Conservation (phyloP, 768 basidiomycete genomes). For the Mycena olivaceomarginata region DNA sequence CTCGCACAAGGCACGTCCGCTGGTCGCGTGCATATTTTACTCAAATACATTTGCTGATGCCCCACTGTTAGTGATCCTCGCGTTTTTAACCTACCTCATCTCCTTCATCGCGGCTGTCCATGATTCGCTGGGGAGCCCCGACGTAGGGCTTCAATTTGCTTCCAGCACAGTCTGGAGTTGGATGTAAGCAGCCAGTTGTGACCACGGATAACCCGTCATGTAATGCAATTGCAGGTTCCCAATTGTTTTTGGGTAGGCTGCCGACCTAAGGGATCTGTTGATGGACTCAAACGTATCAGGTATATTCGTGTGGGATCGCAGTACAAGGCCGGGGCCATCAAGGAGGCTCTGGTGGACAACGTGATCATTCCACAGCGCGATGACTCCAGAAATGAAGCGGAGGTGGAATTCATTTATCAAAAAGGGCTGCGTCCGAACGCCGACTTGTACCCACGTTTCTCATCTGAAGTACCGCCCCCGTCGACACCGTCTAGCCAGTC, state of each 20-base stretch:
- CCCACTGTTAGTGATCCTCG: slow-evolving; percentile 33
- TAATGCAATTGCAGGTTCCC: slow-evolving; percentile 29
- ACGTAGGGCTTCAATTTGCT: slow-evolving; percentile 42
- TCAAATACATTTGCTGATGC: background rate
- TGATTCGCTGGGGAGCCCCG: slow-evolving; percentile 29
- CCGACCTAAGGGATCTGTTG: background rate
- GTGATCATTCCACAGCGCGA: slow-evolving; percentile 1
- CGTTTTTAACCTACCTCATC: slow-evolving; percentile 35
- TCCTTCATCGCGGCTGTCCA: slow-evolving; percentile 38
- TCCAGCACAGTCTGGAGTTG: slow-evolving; percentile 45
- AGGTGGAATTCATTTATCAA: background rate
- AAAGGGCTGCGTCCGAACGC: slow-evolving; percentile 24
- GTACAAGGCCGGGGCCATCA: slow-evolving; percentile 36
- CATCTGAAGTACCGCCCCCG: background rate
- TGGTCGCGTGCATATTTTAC: background rate
- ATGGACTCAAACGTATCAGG: background rate
- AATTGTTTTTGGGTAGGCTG: slow-evolving; percentile 35
- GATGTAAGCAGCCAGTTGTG: slow-evolving; percentile 25
- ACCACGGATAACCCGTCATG: no score
- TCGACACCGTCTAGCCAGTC: no score
- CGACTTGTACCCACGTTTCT: slow-evolving; percentile 8
- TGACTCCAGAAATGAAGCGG: background rate
- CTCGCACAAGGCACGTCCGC: slow-evolving; percentile 35
- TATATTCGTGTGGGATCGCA: slow-evolving; percentile 40
- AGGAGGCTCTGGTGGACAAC: slow-evolving; percentile 35